Conservation (phyloP, 305 asterid species). For the Solanum hybrid region DNA sequence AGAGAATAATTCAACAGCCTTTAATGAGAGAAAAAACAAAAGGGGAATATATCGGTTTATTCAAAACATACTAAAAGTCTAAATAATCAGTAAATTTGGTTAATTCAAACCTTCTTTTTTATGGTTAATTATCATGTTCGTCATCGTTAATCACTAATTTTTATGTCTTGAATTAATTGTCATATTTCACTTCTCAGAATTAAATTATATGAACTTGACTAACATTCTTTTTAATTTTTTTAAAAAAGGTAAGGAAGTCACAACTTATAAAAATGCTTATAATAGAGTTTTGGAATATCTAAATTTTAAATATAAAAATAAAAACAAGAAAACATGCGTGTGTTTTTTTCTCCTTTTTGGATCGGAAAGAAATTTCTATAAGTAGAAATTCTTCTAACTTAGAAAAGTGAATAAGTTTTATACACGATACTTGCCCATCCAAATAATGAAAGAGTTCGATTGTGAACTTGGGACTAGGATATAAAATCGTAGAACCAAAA, state of each 20-base stretch:
- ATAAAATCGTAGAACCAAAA: no score
- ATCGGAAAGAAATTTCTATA: background rate
- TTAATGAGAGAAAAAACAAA: background rate
- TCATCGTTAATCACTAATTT: background rate
- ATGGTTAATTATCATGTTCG: background rate
- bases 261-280: background rate
- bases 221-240: no score
- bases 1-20: background rate
- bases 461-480: no score
- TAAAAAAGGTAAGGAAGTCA: background rate
- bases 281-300: background rate
- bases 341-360: background rate
- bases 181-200: background rate
- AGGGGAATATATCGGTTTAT: background rate
- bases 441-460: background rate
- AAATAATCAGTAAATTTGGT: background rate
- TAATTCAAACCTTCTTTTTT: background rate
- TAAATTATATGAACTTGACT: background rate
- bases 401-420: background rate
- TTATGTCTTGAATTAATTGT: background rate
- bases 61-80: background rate
- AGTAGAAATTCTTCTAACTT: background rate
- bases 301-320: background rate
- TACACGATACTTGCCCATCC: background rate
- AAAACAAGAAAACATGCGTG: background rate